Evolutionary conservation across 495 filamentous ascomycete species (phyloP), one percentile per base, ranked within the genome.

Genomic region (Sordaria brevicollis): DNA sequence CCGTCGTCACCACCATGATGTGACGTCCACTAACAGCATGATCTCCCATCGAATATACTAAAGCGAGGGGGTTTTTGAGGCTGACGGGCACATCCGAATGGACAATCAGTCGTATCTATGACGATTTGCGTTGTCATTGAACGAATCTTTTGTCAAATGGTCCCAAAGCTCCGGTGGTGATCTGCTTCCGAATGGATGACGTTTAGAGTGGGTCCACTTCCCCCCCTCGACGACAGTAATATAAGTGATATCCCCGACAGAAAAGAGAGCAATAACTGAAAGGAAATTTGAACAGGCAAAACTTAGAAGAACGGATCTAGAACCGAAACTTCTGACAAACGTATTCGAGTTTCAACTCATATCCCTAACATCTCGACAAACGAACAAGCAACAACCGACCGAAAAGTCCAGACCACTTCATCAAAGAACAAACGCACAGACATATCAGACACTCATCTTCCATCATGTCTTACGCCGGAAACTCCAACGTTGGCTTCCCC

Each of bases 401-500:
- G 49, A 62, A 13, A 31, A 62, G 49, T 62, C 49, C 49, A 62
- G 49, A 62, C 49, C 49, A 33, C 49, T 31, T 7, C 5, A 7
- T 31, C 25, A 62, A 17, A 31, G 13, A 36, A 17, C 49, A 62
- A 17, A 62, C 49, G 49, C 49, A 62, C 49, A 68, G 33, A 39
- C 41, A 19, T 39, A 43, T 67, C 65, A 41, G 66, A 41, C 29
- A 33, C 19, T 35, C 38, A 37, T 17, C 35, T 13, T 7, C 15
- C 11, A 57, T 71, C 29, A 74, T 72, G 73, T 72, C 73, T 10
- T 41, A 39, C 67, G 38, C 41, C 29, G 72, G 74, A 33, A 4
- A 69, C 15, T 75, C 76, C 68, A 73, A 74, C 17, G 72, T 75
- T 35, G 74, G 70, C 35, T 67, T 69, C 67, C 66, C 38, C 65